These are phyloP conservation scores for Myxozyma neglecta DNA, from an alignment of 805 yeast genomes.

Conservation along the genomic window DNA sequence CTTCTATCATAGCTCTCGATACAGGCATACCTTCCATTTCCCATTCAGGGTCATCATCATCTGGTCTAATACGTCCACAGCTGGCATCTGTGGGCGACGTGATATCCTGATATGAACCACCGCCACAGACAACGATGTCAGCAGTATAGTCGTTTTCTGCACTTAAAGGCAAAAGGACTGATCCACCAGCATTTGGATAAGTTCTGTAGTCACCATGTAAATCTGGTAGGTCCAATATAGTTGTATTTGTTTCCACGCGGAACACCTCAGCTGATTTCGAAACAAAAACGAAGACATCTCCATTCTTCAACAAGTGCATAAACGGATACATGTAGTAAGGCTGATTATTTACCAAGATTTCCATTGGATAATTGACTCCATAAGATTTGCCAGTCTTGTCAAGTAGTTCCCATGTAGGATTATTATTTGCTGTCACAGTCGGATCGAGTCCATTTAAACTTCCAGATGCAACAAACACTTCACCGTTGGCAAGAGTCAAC, in stretches of 20 bases:
- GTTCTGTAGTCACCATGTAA: conserved; percentile 28
- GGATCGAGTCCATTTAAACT: conserved; percentile 30
- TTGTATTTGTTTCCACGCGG: conserved; percentile 15
- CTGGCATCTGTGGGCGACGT: conserved; percentile 29
- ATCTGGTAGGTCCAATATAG: conserved; percentile 17
- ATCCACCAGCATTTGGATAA: conserved; percentile 29
- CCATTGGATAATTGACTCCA: conserved; percentile 24
- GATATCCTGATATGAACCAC: conserved; percentile 29
- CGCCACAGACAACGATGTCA: conserved; percentile 28
- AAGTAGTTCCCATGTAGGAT: conserved; percentile 27
- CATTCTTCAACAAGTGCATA: conserved; percentile 19
- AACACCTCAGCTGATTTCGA: conserved; percentile 24
- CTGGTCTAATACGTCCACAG: conserved; percentile 27
- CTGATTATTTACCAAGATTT: conserved; percentile 18
- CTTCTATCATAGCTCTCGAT: conserved; percentile 25
- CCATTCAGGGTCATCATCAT: conserved; percentile 23
- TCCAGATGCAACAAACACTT: conserved; percentile 24
- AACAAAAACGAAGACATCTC: conserved; percentile 22
- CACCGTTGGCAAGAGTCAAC: conserved; percentile 24
- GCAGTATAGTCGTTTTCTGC: conserved; percentile 16
- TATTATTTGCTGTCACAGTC: conserved; percentile 24
- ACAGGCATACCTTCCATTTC: conserved; percentile 27
- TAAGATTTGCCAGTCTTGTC: conserved; percentile 23
- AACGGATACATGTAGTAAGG: conserved; percentile 31
- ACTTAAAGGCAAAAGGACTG: conserved; percentile 17